These are phyloP conservation scores for Toxoplasma gondii DNA, from an alignment of 169 alveolate species.

Conservation along the genomic window DNA sequence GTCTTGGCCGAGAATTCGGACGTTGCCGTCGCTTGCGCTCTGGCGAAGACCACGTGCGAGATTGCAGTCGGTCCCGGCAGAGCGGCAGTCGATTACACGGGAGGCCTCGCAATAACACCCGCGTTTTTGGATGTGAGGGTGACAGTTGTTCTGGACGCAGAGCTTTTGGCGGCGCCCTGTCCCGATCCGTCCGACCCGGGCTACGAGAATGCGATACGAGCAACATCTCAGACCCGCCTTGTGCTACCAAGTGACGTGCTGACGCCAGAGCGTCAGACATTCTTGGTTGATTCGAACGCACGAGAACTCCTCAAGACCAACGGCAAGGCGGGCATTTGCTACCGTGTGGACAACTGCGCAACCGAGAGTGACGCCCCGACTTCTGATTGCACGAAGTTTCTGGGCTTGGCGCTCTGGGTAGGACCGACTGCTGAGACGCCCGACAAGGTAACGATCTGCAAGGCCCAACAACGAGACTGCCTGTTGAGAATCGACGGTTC, in stretches of 20 bases:
- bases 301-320: background rate
- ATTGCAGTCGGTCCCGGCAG: background rate
- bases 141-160: background rate
- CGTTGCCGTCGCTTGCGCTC: background rate
- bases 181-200: background rate
- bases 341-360: background rate
- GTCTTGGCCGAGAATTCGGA: background rate
- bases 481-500: constrained; percentile 22
- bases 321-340: constrained; percentile 19
- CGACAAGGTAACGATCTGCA: background rate
- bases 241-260: background rate
- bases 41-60: background rate
- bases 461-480: constrained; percentile 8
- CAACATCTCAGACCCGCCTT: background rate
- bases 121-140: background rate
- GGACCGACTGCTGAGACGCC: background rate
- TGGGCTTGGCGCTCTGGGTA: constrained; percentile 1
- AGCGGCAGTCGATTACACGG: background rate
- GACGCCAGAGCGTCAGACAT: background rate
- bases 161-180: background rate
- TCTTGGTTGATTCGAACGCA: background rate
- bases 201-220: background rate
- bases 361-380: background rate
- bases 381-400: background rate
- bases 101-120: background rate